Evolutionary conservation across 179 eudicot genomes (phyloP), one percentile per base, ranked within the genome.

Genomic region (Sideroxylon spinosum): DNA sequence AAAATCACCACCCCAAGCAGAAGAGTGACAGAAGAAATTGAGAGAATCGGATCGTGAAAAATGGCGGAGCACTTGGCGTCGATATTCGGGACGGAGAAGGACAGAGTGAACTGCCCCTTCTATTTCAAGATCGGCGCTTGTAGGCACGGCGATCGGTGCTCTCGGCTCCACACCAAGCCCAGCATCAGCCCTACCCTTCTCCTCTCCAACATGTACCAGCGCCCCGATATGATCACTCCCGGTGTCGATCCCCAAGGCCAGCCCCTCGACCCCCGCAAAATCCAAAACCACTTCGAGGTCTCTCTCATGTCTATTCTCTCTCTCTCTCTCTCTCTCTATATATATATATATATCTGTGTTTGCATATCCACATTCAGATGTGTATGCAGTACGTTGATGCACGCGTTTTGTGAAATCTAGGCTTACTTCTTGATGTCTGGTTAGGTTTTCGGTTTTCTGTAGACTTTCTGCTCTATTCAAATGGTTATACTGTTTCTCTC

Each of bases 81-180:
- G 57, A 94, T 94, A 49, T 94, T 94, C 81, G 97, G 98, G 0
- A 94, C 97, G 22, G 98, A 94, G 91, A 94, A 94, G 80, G 98
- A 94, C 81, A 86, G 98, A 70, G 98, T 94, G 44, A 94, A 94
- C 83, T 94, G 98, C 74, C 98, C 97, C 0, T 94, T 94, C 82
- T 93, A 94, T 85, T 94, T 94, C 87, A 94, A 94, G 91, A 94
- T 94, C 79, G 98, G 98, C 28, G 98, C 98, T 22, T 94, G 98
- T 46, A 69, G 97, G 48, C 98, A 94, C 77, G 97, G 97, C 0
- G 98, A 94, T 74, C 87, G 97, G 0, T 94, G 98, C 80, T 89
- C 97, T 2, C 82, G 97, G 79, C 95, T 94, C 14, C 98, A 94
- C 74, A 94, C 98, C 0, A 94, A 94, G 79, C 98, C 98, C 23